Base-by-base conservation (phyloP, 768 basidiomycete genomes). In the Lactifluus pinguis region DNA sequence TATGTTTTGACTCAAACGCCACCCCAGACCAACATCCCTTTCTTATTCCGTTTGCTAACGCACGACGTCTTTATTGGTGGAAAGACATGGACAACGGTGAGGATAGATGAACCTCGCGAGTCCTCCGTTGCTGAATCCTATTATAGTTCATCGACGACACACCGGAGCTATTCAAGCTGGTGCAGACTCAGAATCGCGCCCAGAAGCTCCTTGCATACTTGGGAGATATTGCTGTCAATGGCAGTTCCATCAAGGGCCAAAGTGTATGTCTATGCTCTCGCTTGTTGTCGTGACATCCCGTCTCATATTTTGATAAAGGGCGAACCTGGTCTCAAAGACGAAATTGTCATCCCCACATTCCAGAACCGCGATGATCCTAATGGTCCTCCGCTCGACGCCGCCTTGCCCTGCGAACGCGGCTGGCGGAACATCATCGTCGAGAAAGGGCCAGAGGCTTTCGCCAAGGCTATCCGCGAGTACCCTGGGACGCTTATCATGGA, bases 391-490 rank as follows among this genome's bases (percentile, higher is more conserved):
- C 73, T 95, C 66, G 95, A 99, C 71, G 82, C 88, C 19, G 82
- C 84, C 44, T 73, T 82, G 63, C 91, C 97, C 32, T 98, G 93
- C 75, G 81, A 86, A 65, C 76, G 82, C 29, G 97, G 97, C 59
- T 99, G 97, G 97, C 86, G 97, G 63, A 97, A 95, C 76, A 97
- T 99, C 74, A 97, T 99, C 72, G 89, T 97, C 66, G 92, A 98
- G 73, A 81, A 97, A 62, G 97, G 97, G 25, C 97, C 97, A 11
- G 97, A 94, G 73, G 97, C 91, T 1, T 99, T 99, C 70, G 97
- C 97, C 53, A 97, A 94, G 76, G 97, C 97, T 44, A 92, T 98
- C 58, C 87, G 97, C 68, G 89, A 87, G 64, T 98, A 99, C 75
- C 91, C 92, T 55, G 97, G 97, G 58, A 86, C 84, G 57, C 81